Conservation (phyloP, 2,329 filamentous ascomycete genomes). For the Tolypocladium tundrense region DNA sequence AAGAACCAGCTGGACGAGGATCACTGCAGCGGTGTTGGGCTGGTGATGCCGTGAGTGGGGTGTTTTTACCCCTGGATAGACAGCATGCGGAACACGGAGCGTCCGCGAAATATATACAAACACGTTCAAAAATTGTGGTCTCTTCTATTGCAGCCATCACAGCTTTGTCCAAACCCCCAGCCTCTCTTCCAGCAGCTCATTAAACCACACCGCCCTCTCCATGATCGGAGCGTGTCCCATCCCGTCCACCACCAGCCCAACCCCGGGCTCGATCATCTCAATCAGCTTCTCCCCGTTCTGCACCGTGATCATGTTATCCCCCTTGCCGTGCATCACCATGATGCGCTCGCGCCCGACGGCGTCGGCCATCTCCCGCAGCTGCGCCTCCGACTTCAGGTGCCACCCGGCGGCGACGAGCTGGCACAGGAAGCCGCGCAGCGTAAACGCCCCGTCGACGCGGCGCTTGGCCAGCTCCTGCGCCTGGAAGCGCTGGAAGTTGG, state of each 20-base stretch:
- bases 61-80: not conserved
- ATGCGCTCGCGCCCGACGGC: constrained; percentile 64
- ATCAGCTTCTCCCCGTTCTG: constrained; percentile 61
- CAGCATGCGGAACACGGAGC: not conserved
- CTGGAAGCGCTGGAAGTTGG: constrained; percentile 72
- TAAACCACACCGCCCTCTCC: constrained; percentile 62
- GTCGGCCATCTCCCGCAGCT: constrained; percentile 56
- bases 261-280: constrained; percentile 50
- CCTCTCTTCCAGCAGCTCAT: constrained; percentile 47
- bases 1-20: constrained; percentile 69
- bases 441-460: constrained; percentile 48
- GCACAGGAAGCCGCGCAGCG: constrained; percentile 57
- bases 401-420: constrained; percentile 72
- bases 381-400: constrained; percentile 62
- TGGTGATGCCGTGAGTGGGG: constrained; percentile 56
- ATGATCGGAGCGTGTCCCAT: constrained; percentile 67
- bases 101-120: not conserved
- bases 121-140: not conserved
- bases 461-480: constrained; percentile 71
- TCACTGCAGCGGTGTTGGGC: constrained; percentile 74
- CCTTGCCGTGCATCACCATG: constrained; percentile 64
- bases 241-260: constrained; percentile 53
- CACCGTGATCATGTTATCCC: constrained; percentile 68
- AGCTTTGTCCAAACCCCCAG: constrained; percentile 43
- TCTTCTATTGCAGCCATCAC: constrained; percentile 8